Evolutionary conservation across 306 rosid species (phyloP), one percentile per base, ranked within the genome.

Genomic region (Comarum palustre): DNA sequence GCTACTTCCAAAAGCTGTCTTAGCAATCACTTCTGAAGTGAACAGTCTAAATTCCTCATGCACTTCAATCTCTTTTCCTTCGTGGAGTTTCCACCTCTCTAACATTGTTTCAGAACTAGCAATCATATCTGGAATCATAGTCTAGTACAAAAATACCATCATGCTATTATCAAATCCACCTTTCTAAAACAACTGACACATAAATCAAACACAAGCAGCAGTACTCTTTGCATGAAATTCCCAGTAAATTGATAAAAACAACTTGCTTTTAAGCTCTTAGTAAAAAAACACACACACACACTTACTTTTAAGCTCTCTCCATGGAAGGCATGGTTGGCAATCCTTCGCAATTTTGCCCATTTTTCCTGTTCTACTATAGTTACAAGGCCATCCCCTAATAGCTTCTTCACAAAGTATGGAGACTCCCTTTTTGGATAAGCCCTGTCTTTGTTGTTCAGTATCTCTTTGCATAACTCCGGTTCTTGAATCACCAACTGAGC

Each of bases 261-360:
- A 34, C 38, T 0, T 38, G 7, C 42, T 38, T 38, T 38, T 38
- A 85, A 69, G 61, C 73, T 85, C 46, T 82, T n/a, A n/a, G n/a
- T n/a, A n/a, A n/a, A n/a, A n/a, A n/a, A n/a, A n/a, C n/a, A n/a
- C n/a, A n/a, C n/a, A n/a, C n/a, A n/a, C n/a, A n/a, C n/a, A 34
- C 38, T 0, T 38, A 38, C 42, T 38, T 38, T 38, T 38, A 85
- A 69, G 61, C 73, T 85, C 46, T 82, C 86, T 11, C 71, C 79
- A 81, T 81, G 84, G 45, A 84, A 81, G 29, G 84, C 83, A 27
- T 36, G 65, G 20, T 71, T 79, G 19, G 84, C 86, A 17, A 84
- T 64, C 73, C 82, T 81, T n/a, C 86, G 20, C 59, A 74, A 29
- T 43, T 79, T 81, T 19, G 64, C 71, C 88, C 88, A 84, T 29